These are phyloP conservation scores for Citeromyces matritensis DNA, from an alignment of 805 yeast species.

Conservation along the genomic window DNA sequence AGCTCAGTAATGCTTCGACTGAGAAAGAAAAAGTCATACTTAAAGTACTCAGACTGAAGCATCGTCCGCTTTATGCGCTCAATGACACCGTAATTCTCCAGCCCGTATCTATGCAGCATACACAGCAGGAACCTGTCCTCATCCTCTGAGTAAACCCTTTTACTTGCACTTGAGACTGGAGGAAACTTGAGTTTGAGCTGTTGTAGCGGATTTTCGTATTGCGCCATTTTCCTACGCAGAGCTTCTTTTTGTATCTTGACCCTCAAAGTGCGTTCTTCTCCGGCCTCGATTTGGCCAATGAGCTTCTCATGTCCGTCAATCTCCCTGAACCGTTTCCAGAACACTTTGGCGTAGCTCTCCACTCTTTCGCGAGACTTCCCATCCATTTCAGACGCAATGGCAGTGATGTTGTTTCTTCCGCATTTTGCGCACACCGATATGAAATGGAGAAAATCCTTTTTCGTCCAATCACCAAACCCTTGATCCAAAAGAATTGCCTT, in stretches of 20 bases:
- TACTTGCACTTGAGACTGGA: conserved; percentile 53
- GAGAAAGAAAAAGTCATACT: conserved; percentile 59
- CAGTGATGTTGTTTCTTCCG: conserved; percentile 62
- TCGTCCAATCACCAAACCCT: conserved; percentile 75
- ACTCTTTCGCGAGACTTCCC: conserved; percentile 76
- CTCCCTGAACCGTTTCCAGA: conserved; percentile 67
- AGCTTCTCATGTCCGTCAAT: conserved; percentile 86
- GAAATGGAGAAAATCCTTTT: conserved; percentile 79
- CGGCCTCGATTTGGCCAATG: conserved; percentile 67
- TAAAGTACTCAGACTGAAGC: conserved; percentile 38
- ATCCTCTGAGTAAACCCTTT: conserved; percentile 48
- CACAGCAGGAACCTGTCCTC: conserved; percentile 59
- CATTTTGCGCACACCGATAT: conserved; percentile 59
- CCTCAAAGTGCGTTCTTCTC: conserved; percentile 70
- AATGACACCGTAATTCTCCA: conserved; percentile 39
- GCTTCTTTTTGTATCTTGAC: conserved; percentile 62
- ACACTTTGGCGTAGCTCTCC: conserved; percentile 56
- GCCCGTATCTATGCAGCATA: conserved; percentile 50
- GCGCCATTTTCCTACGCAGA: conserved; percentile 57
- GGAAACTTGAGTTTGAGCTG: conserved; percentile 64
- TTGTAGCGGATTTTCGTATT: conserved; percentile 63
- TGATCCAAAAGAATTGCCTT: conserved; percentile 41
- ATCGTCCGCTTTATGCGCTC: conserved; percentile 58
- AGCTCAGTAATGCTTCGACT: conserved; percentile 63
- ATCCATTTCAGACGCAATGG: conserved; percentile 68